Evolutionary conservation across 306 rosid genomes (phyloP), one percentile per base, ranked within the genome.

Genomic region (Pyrus communis): DNA sequence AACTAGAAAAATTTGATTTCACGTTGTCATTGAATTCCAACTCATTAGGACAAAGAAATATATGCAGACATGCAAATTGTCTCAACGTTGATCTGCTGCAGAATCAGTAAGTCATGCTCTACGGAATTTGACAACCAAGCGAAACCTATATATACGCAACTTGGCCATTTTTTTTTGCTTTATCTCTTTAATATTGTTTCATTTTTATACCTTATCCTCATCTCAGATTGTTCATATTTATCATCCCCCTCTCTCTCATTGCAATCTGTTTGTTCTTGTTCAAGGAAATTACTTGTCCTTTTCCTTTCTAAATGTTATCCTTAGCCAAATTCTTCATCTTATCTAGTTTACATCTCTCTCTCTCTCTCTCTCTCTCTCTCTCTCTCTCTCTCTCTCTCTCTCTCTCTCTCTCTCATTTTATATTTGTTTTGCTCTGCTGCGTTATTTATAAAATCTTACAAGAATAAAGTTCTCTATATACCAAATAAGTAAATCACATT

Each of bases 21-120:
- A 67, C 74, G 58, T 76, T 52, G 30, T n/a, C 15, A 23, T 13
- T 77, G 74, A 68, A 38, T 27, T 38, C 80, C 80, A 77, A 68
- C 74, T 68, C 67, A 67, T 67, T 57, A 51, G 11, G 35, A 51
- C 9, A 14, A 10, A 33, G 15, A 40, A 22, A 51, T 3, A 69
- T 35, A 25, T 25, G 59, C 22, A 15, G 58, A 52, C n/a, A 57
- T 57, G 25, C 25, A 27, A 23, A 52, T 27, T 46, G 31, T 46
- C 42, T 38, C 42, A 38, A 7, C 42, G 42, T 30, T 33, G n/a
- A 33, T 55, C 66, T 38, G 15, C 67, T n/a, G 38, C 19, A 62
- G 67, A 38, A 73, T 33, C 23, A 13, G 22, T 4, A 55, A 43
- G 67, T 40, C 80, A 77, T 38, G 43, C 43, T 38, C 11, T 38